Conservation (phyloP, 1,284 basidiomycete genomes). For the Rhodotorula sp. region DNA sequence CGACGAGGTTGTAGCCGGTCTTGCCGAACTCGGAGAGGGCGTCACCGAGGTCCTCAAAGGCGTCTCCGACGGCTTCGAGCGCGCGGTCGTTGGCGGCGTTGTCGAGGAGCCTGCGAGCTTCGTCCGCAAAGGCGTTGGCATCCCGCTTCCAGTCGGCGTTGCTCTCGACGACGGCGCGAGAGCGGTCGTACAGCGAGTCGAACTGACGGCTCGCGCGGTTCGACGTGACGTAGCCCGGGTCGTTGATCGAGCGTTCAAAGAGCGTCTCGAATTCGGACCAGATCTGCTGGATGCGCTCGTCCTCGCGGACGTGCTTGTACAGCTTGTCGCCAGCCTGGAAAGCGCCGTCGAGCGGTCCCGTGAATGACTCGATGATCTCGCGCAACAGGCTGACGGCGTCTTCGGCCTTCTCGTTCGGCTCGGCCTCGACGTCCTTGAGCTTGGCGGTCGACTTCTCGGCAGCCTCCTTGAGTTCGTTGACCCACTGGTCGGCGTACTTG, state of each 20-base stretch:
- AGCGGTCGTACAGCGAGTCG: conserved; percentile 48
- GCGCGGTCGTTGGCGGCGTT: conserved; percentile 31
- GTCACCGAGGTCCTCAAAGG: conserved; percentile 27
- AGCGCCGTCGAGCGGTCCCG: conserved; percentile 48
- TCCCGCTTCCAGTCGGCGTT: conserved; percentile 36
- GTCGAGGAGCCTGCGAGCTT: conserved; percentile 28
- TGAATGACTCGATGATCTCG: conserved; percentile 31
- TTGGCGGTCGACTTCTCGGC: conserved; percentile 21
- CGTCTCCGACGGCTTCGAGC: conserved; percentile 24
- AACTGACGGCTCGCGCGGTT: conserved; percentile 49
- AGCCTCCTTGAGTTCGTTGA: conserved; percentile 44
- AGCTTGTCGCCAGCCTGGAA: conserved; percentile 50
- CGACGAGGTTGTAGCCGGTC: conserved; percentile 30
- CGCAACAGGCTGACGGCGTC: conserved; percentile 21
- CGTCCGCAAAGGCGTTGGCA: conserved; percentile 21
- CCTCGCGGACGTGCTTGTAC: conserved; percentile 50
- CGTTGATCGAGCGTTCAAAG: conserved; percentile 49
- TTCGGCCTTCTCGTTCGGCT: conserved; percentile 37
- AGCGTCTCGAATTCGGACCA: conserved; percentile 49
- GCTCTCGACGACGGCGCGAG: conserved; percentile 25
- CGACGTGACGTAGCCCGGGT: conserved; percentile 50
- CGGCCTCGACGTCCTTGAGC: conserved; percentile 48
- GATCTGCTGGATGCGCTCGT: conserved; percentile 49
- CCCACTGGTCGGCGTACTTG: conserved; percentile 53
- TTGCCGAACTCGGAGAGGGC: conserved; percentile 26